Evolutionary conservation across 495 filamentous ascomycete species (phyloP).

Genomic region (Trichoderma reesei): DNA sequence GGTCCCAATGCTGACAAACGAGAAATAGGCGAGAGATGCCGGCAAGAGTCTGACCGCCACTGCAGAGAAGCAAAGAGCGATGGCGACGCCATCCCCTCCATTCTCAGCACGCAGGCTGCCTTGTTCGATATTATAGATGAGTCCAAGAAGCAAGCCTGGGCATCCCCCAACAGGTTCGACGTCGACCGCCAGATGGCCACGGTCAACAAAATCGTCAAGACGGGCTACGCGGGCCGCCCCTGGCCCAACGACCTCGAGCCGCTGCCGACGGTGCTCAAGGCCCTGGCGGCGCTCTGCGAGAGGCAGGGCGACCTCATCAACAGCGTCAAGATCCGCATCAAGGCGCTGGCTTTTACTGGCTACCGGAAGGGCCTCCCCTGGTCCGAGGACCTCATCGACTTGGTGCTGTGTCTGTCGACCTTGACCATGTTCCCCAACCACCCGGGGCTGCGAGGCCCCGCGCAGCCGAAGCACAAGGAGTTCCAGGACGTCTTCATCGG

Average conservation of each 20-base stretch:
- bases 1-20: background rate
- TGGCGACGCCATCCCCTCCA: background rate
- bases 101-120: background rate
- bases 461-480: background rate
- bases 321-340: background rate
- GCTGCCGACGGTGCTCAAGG: background rate
- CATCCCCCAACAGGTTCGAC: background rate
- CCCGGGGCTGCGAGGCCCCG: background rate
- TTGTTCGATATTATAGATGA: background rate
- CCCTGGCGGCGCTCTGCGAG: background rate
- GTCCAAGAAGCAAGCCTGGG: background rate
- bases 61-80: background rate
- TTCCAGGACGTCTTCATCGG: background rate
- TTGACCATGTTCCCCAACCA: background rate
- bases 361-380: background rate
- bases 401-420: background rate
- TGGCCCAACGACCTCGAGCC: conserved; percentile 1
- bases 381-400: background rate
- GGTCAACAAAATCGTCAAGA: background rate
- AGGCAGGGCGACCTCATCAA: background rate
- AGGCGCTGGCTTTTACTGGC: background rate
- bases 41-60: background rate
- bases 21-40: background rate
- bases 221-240: background rate
- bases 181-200: background rate